Conservation (phyloP, 441 rosid species). For the Heliophila coronopifolia region DNA sequence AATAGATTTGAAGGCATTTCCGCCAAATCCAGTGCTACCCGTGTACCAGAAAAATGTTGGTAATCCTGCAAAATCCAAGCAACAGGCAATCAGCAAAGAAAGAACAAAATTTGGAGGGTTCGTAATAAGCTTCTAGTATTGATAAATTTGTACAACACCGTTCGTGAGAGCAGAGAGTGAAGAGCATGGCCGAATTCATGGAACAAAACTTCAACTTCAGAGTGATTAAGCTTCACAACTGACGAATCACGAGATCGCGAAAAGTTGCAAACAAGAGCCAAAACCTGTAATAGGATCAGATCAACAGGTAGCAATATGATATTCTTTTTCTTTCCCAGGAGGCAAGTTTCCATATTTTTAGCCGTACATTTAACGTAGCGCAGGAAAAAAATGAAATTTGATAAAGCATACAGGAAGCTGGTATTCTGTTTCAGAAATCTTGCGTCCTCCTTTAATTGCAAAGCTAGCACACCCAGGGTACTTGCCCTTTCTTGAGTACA, state of each 20-base stretch:
- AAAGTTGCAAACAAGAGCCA: slow-evolving; percentile 90
- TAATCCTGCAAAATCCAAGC: slow-evolving; percentile 52
- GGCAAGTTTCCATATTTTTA: neutral
- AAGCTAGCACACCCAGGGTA: slow-evolving; percentile 96
- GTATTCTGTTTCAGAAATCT: slow-evolving; percentile 72
- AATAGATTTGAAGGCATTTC: slow-evolving; percentile 92
- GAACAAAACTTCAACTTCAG: slow-evolving; percentile 85
- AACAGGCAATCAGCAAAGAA: slow-evolving; percentile 9
- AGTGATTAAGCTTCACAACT: slow-evolving; percentile 64
- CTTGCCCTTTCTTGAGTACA: slow-evolving; percentile 76
- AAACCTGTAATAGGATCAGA: slow-evolving; percentile 45
- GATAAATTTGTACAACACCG: slow-evolving; percentile 42
- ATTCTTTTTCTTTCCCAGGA: neutral
- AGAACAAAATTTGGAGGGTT: neutral
- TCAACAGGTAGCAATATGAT: neutral
- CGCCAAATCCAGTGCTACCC: slow-evolving; percentile 90
- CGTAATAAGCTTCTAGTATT: neutral
- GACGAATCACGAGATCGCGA: slow-evolving; percentile 46
- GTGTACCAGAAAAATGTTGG: slow-evolving; percentile 94
- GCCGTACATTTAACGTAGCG: neutral
- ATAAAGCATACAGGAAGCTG: slow-evolving; percentile 82
- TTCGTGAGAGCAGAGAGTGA: slow-evolving; percentile 86
- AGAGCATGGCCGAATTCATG: slow-evolving; percentile 99
- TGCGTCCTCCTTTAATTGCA: slow-evolving; percentile 87
- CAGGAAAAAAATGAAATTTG: neutral